Percentiles rank a stretch among this genome's conserved stretches.
Conservation (phyloP, 225 moss, liverwort and hornwort species). For the Anthoceros angustus region DNA sequence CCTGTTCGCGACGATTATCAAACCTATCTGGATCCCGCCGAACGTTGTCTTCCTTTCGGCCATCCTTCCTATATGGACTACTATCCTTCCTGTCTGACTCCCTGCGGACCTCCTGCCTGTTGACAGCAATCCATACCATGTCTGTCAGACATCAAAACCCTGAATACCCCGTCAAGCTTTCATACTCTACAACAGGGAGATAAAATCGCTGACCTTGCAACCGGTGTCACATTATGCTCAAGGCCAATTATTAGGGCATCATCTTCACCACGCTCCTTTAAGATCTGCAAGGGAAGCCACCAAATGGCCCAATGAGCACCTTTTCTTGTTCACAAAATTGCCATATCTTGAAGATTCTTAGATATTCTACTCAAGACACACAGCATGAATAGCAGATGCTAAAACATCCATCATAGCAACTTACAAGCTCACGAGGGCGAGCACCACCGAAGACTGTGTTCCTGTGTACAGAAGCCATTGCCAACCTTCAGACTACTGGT, state of each 20-base stretch:
- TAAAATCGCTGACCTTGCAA: constrained; percentile 4
- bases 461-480: constrained; percentile 24
- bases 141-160: constrained; percentile 43
- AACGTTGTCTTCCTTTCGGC: constrained; percentile 15
- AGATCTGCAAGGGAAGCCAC: constrained; percentile 31
- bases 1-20: constrained; percentile 38
- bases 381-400: not conserved
- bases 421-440: constrained; percentile 93
- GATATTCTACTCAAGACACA: not conserved
- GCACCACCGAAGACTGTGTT: constrained; percentile 81
- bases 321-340: too few relatives aligned
- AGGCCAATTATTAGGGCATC: constrained; percentile 19
- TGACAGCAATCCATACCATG: constrained; percentile 25
- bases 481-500: constrained; percentile 7
- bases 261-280: constrained; percentile 87
- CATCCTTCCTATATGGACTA: constrained; percentile 5
- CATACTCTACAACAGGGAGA: not conserved
- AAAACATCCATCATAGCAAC: constrained; percentile 6
- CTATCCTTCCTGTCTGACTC: constrained; percentile 22
- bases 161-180: constrained; percentile 14
- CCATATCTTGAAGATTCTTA: too few relatives aligned
- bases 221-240: constrained; percentile 17
- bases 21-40: constrained; percentile 47
- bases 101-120: constrained; percentile 41
- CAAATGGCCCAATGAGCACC: not conserved